These are phyloP conservation scores for Myxozyma nipponensis DNA, from an alignment of 805 yeast genomes.

Conservation along the genomic window DNA sequence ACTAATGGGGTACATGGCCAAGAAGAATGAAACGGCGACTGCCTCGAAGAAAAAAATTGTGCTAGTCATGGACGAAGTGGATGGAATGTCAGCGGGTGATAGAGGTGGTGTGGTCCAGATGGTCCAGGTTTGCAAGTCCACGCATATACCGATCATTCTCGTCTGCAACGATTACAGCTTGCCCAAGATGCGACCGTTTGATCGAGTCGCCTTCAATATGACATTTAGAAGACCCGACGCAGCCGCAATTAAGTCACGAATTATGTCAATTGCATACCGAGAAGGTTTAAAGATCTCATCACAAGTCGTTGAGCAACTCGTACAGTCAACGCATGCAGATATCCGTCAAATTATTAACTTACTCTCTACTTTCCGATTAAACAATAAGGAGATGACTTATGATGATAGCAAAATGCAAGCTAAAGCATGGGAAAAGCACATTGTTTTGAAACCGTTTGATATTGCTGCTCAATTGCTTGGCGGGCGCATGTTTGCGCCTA, in stretches of 20 bases:
- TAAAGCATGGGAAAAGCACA: conserved; percentile 79
- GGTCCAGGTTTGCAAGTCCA: conserved; percentile 78
- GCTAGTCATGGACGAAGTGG: conserved; percentile 96
- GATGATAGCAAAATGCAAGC: conserved; percentile 49
- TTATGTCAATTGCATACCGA: conserved; percentile 84
- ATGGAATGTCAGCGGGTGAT: conserved; percentile 99
- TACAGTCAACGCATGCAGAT: conserved; percentile 81
- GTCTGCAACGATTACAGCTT: conserved; percentile 89
- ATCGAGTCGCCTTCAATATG: conserved; percentile 70
- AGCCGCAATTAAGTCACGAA: conserved; percentile 69
- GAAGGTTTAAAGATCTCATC: conserved; percentile 81
- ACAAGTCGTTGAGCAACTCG: conserved; percentile 74
- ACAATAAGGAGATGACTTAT: conserved; percentile 59
- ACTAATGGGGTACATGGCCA: conserved; percentile 67
- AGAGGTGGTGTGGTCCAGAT: conserved; percentile 97
- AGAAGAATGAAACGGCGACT: conserved; percentile 32
- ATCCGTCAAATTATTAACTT: conserved; percentile 91
- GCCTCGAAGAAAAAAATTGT: conserved; percentile 55
- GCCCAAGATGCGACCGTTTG: conserved; percentile 96
- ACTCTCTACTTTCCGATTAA: conserved; percentile 76
- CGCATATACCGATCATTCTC: conserved; percentile 76
- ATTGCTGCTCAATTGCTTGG: conserved; percentile 65
- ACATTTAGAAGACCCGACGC: conserved; percentile 89
- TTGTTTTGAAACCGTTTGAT: conserved; percentile 89
- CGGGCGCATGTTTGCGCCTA: conserved; percentile 55